Conservation (phyloP, 495 filamentous ascomycete species). For the Penicillium nucicola region DNA sequence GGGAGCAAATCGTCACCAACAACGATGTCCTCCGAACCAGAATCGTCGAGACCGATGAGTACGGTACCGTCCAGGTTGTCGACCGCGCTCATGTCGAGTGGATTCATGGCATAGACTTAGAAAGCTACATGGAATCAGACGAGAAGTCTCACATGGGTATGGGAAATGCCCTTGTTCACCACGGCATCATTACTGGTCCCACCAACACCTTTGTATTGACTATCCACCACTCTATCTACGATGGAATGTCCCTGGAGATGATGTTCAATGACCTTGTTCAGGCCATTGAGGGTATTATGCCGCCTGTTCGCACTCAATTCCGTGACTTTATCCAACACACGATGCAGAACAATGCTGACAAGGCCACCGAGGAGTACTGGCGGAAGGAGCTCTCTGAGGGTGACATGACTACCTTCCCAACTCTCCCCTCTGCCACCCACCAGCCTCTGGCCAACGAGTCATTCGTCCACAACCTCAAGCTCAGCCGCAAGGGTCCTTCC, state of each 20-base stretch:
- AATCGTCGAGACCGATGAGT: constrained; percentile 28
- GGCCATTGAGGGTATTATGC: constrained; percentile 4
- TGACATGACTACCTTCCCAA: constrained; percentile 34
- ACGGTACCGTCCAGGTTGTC: constrained; percentile 51
- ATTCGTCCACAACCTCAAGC: constrained; percentile 3
- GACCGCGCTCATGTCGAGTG: constrained; percentile 5
- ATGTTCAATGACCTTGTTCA: constrained; percentile 15
- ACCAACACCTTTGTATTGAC: constrained; percentile 12
- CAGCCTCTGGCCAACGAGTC: constrained; percentile 18
- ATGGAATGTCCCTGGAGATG: constrained; percentile 19
- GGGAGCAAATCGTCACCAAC: constrained; percentile 30
- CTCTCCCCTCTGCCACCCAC: constrained; percentile 42
- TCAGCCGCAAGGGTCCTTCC: constrained; percentile 16
- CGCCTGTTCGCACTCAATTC: constrained; percentile 12
- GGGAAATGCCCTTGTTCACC: constrained; percentile 41
- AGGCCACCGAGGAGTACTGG: constrained; percentile 25
- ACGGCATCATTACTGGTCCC: constrained; percentile 28
- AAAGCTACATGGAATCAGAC: constrained; percentile 37
- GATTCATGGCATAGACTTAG: constrained; percentile 24
- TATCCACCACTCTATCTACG: constrained; percentile 22
- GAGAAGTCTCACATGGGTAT: constrained; percentile 36
- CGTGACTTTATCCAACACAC: constrained; percentile 23
- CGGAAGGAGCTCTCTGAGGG: constrained; percentile 22
- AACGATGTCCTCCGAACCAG: constrained; percentile 48
- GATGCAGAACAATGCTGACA: constrained; percentile 1